phyloP scores from a whole-genome alignment of 2,329 filamentous ascomycete genomes.

The Nemania abortiva region DNA sequence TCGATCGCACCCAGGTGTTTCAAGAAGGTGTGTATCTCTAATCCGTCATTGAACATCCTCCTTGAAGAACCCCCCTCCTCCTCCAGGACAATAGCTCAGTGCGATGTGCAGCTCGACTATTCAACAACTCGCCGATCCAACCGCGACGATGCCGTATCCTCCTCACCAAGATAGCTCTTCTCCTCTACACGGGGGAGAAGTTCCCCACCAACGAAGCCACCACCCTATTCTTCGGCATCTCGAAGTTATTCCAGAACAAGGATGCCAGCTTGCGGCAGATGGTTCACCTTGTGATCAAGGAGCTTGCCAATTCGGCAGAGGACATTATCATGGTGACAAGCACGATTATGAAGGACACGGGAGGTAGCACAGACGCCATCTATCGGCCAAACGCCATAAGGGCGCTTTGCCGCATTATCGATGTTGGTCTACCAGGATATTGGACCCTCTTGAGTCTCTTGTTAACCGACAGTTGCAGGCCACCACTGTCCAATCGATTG shows the following conservation, averaged over 20 bases:
- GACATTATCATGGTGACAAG: constrained; percentile 99
- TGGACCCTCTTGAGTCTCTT: constrained; percentile 1
- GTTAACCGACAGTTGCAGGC: constrained; percentile 65
- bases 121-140: constrained; percentile 97
- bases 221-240: constrained; percentile 98
- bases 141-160: constrained; percentile 97
- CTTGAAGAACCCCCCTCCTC: not conserved
- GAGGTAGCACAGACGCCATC: constrained; percentile 91
- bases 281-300: constrained; percentile 98
- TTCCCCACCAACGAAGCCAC: constrained; percentile 98
- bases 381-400: constrained; percentile 97
- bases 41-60: constrained; percentile 25
- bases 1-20: constrained; percentile 97
- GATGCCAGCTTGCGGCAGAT: constrained; percentile 98
- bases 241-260: constrained; percentile 99
- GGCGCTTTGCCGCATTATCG: constrained; percentile 95
- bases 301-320: constrained; percentile 93
- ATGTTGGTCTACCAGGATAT: constrained; percentile 68
- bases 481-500: constrained; percentile 96
- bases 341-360: constrained; percentile 99
- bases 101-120: constrained; percentile 79
- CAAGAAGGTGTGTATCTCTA: constrained; percentile 83
- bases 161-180: constrained; percentile 94
- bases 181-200: constrained; percentile 95
- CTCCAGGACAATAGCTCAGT: constrained; percentile 23